Evolutionary conservation across 768 basidiomycete genomes (phyloP).

Genomic region (Trametopsis cervina): DNA sequence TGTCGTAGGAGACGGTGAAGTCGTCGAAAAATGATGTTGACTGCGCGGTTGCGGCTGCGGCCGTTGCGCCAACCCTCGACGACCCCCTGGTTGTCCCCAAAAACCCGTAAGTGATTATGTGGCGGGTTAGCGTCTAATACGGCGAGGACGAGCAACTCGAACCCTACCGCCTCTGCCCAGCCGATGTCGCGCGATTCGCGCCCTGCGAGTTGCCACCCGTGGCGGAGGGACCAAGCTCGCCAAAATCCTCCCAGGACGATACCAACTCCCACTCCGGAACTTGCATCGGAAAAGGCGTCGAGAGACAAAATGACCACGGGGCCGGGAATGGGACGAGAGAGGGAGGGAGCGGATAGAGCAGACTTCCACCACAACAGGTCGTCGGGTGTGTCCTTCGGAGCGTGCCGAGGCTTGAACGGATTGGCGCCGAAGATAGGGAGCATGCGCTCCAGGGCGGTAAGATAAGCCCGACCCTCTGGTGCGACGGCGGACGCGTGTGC

Average conservation of each 20-base stretch:
- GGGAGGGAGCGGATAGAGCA: background rate
- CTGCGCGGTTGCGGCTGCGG: slow-evolving; percentile 19
- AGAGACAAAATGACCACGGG: slow-evolving; percentile 21
- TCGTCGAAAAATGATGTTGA: slow-evolving; percentile 25
- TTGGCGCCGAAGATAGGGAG: slow-evolving; percentile 19
- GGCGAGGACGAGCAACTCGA: slow-evolving; percentile 31
- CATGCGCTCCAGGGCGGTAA: slow-evolving; percentile 28
- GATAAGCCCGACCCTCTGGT: slow-evolving; percentile 29
- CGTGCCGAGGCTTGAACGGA: slow-evolving; percentile 23
- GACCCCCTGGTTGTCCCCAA: slow-evolving; percentile 25
- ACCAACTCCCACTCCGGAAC: slow-evolving; percentile 15
- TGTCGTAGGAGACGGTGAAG: slow-evolving; percentile 14
- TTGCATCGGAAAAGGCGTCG: slow-evolving; percentile 32
- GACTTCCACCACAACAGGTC: slow-evolving; percentile 18
- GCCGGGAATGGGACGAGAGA: slow-evolving; percentile 25
- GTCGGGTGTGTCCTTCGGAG: slow-evolving; percentile 16
- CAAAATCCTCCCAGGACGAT: slow-evolving; percentile 18
- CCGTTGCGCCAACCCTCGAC: slow-evolving; percentile 31
- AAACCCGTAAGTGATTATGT: slow-evolving; percentile 25
- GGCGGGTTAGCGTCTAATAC: slow-evolving; percentile 16
- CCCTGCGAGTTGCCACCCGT: slow-evolving; percentile 13
- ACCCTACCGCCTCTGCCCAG: slow-evolving; percentile 40
- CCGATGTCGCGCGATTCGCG: slow-evolving; percentile 28
- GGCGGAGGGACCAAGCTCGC: slow-evolving; percentile 20
- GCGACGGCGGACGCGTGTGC: slow-evolving; percentile 26